Evolutionary conservation across 306 rosid genomes (phyloP), one percentile per base, ranked within the genome.

Genomic region (Ceratonia siliqua): DNA sequence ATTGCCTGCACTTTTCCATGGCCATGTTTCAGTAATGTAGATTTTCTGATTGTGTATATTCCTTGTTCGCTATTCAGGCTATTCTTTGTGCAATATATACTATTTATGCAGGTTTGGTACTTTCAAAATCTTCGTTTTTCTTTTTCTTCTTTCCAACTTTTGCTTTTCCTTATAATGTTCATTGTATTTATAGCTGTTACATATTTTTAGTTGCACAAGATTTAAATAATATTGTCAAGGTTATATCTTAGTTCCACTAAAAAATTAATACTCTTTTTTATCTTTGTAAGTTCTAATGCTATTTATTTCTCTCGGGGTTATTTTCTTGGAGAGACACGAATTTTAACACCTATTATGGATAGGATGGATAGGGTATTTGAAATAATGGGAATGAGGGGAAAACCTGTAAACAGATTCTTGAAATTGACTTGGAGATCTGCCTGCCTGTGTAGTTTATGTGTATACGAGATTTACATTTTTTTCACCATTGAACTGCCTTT

Each of bases 71-170:
- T 53, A 42, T 54, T 50, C 32, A n/a, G n/a, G n/a, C n/a, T n/a
- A 35, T 6, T 35, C 3, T 5, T 4, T 15, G 52, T 6, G 7
- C 21, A 15, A 25, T 21, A 55, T 50, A 18, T 50, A 15, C 6
- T 32, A 36, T 56, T 14, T 62, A 7, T 86, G 38, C 90, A 86
- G 90, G 90, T 86, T 56, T 61, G 78, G 25, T 42, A 24, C 53
- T 77, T 2, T 50, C 15, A 12, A 22, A 42, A 1, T 18, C 4
- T n/a, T 21, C 13, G 2, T 49, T 49, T 13, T 12, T 14, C 35
- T 27, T 25, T 27, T 53, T 21, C 15, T 6, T 2, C 56, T 17
- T 33, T 38, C 42, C 3, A 32, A 33, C 43, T 32, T 9, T 28
- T 13, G 4, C 39, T 2, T 6, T 28, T 57, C 21, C 22, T 28